These are phyloP conservation scores for Colletotrichum sp. DNA, from an alignment of 2,329 filamentous ascomycete genomes.

Conservation along the genomic window DNA sequence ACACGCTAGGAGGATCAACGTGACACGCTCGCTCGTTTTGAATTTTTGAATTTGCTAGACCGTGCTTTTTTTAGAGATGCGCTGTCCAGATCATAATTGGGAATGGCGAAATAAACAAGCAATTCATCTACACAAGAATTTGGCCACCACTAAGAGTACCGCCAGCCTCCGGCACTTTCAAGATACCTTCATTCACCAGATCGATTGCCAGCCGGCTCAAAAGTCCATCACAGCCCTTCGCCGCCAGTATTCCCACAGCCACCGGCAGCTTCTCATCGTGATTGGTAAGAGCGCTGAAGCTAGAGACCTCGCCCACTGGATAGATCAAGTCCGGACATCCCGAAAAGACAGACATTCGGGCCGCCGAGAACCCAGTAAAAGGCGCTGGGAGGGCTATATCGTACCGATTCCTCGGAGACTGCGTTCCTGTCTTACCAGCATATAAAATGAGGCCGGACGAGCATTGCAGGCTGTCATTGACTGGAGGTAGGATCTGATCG, in stretches of 20 bases:
- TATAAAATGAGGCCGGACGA: not conserved
- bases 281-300: not conserved
- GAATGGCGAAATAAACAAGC: not conserved
- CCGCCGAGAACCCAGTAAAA: not conserved
- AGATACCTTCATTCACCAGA: not conserved
- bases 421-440: not conserved
- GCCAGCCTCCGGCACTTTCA: not conserved
- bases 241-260: not conserved
- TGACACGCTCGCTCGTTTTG: not conserved
- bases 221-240: not conserved
- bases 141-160: not conserved
- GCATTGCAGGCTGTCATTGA: not conserved
- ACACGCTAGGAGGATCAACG: not conserved
- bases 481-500: not conserved
- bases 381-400: not conserved
- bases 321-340: not conserved
- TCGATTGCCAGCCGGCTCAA: not conserved
- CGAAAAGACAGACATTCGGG: not conserved
- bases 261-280: not conserved
- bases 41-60: fast-evolving
- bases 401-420: not conserved
- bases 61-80: not conserved
- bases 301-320: not conserved
- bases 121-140: not conserved
- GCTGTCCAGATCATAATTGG: not conserved